Percentiles rank a stretch among this genome's conserved stretches.
Conservation (phyloP, 495 filamentous ascomycete species). For the Trichocladium uniseriatum region DNA sequence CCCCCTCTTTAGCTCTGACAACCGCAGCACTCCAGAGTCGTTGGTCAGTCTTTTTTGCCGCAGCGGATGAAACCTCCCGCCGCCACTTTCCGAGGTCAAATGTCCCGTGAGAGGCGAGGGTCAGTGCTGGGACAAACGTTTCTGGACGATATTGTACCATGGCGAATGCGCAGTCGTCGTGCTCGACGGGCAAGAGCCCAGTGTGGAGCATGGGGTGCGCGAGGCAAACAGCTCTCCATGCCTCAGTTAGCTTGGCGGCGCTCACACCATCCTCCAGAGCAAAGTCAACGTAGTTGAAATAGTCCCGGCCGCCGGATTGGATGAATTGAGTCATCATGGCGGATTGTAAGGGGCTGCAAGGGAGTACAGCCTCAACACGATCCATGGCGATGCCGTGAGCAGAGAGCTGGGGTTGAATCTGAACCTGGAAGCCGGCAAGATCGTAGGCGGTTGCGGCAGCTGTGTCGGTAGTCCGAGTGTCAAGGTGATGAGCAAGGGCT, state of each 20-base stretch:
- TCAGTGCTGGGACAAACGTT: background rate
- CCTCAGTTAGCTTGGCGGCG: constrained; percentile 31
- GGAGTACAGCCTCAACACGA: constrained; percentile 40
- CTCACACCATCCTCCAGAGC: constrained; percentile 21
- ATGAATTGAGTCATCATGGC: constrained; percentile 56
- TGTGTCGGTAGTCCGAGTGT: background rate
- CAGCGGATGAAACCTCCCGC: constrained; percentile 3
- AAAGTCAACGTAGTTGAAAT: constrained; percentile 53
- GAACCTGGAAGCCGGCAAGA: constrained; percentile 24
- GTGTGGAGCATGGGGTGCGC: constrained; percentile 64
- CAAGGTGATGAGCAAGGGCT: constrained; percentile 19
- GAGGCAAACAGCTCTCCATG: constrained; percentile 47
- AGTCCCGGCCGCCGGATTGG: constrained; percentile 44
- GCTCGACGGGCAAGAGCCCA: constrained; percentile 52
- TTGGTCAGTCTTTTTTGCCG: constrained; percentile 6
- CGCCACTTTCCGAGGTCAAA: constrained; percentile 31
- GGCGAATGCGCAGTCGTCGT: constrained; percentile 49
- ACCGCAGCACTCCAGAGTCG: constrained; percentile 27
- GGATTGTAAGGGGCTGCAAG: constrained; percentile 55
- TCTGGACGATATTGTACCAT: constrained; percentile 49
- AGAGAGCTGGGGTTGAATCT: constrained; percentile 21
- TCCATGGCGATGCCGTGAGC: background rate
- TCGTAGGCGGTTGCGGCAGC: constrained; percentile 31
- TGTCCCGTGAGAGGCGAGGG: background rate
- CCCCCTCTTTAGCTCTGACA: constrained; percentile 6